Percentiles rank a stretch among this genome's conserved stretches.
phyloP scores from a whole-genome alignment of 345 rosid species.

The Citrus australasica region DNA sequence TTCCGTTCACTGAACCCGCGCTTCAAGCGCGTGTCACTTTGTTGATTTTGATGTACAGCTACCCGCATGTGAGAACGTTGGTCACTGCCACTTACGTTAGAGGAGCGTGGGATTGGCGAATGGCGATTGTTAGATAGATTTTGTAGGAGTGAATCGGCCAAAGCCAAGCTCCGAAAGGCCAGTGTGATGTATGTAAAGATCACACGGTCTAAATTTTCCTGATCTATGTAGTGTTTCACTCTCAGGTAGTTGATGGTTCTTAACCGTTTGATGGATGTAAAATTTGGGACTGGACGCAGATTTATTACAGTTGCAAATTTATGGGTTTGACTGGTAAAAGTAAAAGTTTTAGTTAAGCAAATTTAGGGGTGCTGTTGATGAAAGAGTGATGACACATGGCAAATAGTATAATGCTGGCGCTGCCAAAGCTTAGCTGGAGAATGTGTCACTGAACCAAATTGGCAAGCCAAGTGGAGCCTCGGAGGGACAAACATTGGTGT shows the following conservation, averaged over 20 bases:
- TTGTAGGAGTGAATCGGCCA: background rate
- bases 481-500: too few relatives aligned
- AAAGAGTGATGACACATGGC: conserved; percentile 10
- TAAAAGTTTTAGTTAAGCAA: background rate
- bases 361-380: background rate
- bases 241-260: background rate
- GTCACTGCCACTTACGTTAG: too few relatives aligned
- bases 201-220: conserved; percentile 9
- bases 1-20: too few relatives aligned
- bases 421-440: conserved; percentile 4
- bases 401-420: background rate
- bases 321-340: conserved; percentile 9
- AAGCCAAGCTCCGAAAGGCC: background rate
- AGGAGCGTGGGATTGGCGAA: too few relatives aligned
- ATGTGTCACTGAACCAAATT: too few relatives aligned
- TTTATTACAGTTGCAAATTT: background rate
- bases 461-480: too few relatives aligned
- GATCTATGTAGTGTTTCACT: background rate
- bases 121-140: too few relatives aligned
- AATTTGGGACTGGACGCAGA: background rate
- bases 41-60: background rate
- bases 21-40: background rate
- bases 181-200: background rate
- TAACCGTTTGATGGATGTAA: background rate
- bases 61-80: too few relatives aligned